Percentiles rank a stretch among this genome's conserved stretches.
phyloP scores from a whole-genome alignment of 495 filamentous ascomycete species.

The Tuber indicum region DNA sequence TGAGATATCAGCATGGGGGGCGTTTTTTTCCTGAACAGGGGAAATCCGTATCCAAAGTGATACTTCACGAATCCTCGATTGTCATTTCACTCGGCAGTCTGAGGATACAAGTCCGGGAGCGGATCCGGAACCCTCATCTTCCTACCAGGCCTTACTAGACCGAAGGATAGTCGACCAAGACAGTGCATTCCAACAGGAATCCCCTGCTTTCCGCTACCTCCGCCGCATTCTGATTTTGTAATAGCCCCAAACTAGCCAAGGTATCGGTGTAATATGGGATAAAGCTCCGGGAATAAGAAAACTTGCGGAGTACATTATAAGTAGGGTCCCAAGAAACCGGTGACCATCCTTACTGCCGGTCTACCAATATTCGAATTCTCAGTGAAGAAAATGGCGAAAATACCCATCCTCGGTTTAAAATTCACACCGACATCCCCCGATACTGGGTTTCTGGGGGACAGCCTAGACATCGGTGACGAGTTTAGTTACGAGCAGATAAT shows the following conservation, averaged over 20 bases:
- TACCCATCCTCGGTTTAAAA: not conserved
- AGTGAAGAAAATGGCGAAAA: not conserved
- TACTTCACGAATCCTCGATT: not conserved
- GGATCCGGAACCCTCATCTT: not conserved
- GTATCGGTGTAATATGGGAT: not conserved
- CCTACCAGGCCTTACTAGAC: not conserved
- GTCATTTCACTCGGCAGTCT: not conserved
- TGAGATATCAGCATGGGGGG: not conserved
- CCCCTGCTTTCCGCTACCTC: not conserved
- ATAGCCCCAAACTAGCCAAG: not conserved
- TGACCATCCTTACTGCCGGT: not conserved
- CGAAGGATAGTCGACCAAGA: not conserved
- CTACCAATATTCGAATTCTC: not conserved
- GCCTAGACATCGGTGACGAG: not conserved
- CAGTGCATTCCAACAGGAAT: not conserved
- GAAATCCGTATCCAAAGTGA: not conserved
- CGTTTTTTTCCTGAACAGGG: not conserved
- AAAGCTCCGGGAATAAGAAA: not conserved
- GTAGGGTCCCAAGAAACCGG: not conserved
- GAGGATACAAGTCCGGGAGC: not conserved
- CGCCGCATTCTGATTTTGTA: not conserved
- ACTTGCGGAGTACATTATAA: not conserved
- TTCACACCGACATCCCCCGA: not conserved
- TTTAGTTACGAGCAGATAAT: not conserved
- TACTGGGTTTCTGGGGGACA: not conserved